These are phyloP conservation scores for Vaccinium corymbosum DNA, from an alignment of 148 eudicot species.

Conservation along the genomic window DNA sequence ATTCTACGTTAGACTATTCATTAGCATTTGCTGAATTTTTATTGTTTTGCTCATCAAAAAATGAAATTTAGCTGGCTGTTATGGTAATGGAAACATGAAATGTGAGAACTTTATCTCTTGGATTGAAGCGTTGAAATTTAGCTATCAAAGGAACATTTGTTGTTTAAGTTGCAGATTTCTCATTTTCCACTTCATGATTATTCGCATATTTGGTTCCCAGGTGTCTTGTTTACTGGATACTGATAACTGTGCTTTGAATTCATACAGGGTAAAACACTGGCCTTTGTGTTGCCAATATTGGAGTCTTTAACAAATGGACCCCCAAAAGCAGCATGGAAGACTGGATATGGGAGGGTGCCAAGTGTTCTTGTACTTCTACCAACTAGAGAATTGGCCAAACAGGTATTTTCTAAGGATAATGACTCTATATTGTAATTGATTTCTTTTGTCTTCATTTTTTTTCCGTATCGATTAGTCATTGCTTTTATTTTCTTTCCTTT, in stretches of 20 bases:
- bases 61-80: neutral
- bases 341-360: constrained; percentile 73
- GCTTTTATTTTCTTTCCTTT: neutral
- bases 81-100: neutral
- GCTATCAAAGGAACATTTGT: neutral
- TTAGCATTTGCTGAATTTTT: neutral
- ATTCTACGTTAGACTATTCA: neutral
- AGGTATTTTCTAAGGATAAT: constrained; percentile 36
- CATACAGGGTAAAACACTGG: constrained; percentile 87
- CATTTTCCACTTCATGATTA: neutral
- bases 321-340: constrained; percentile 45
- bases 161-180: neutral
- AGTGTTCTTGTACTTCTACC: constrained; percentile 84
- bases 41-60: neutral
- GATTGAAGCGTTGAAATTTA: neutral
- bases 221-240: neutral
- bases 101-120: neutral
- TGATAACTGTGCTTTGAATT: neutral
- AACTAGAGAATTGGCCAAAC: constrained; percentile 88
- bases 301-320: constrained; percentile 85
- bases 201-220: neutral
- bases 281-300: constrained; percentile 87
- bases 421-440: neutral
- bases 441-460: neutral
- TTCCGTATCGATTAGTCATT: neutral